Base-by-base conservation (phyloP, 441 rosid species). In the Mallotus japonicus region DNA sequence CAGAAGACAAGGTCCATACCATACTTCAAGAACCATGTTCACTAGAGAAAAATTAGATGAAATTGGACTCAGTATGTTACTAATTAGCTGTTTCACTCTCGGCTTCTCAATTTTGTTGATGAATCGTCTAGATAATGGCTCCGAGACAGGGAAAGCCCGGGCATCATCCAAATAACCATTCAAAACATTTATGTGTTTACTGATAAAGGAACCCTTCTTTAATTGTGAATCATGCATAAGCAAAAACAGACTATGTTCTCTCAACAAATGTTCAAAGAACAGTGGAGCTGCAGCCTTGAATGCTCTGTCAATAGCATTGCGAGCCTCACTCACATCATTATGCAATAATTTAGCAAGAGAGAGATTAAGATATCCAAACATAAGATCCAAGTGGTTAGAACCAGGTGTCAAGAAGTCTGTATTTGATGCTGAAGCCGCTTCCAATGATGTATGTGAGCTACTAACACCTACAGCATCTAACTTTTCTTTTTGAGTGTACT, bases 281-380 rank as follows among this genome's bases (percentile, higher is more conserved):
- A 62, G 77, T 13, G 87, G 85, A 76, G 62, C 57, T 71, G 90
- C 86, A 67, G 80, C 81, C 78, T 85, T 85, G 53, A 90, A 76
- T 46, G 97, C 97, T 71, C 42, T 75, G 71, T 90, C 89, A 58
- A 90, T 83, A 73, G 94, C 90, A 53, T 64, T 62, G 47, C 69
- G 71, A 44, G 98, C 93, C 68, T 65, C 94, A 44, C 51, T 65
- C 46, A 64, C 81, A 57, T 89, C 84, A 73, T 83, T 81, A 80
- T 88, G 90, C 85, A 93, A 79, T 71, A 87, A 63, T 55, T 86
- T 83, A 53, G 85, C 78, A 57, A 95, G 87, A 73, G 90, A 81
- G 65, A 90, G 90, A 86, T 95, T 93, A 55, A 93, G 87, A 76
- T 85, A 87, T 72, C 92, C 92, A 83, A 89, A 95, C 85, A 90